Conservation (phyloP, 768 basidiomycete species). For the Mycena belliarum region DNA sequence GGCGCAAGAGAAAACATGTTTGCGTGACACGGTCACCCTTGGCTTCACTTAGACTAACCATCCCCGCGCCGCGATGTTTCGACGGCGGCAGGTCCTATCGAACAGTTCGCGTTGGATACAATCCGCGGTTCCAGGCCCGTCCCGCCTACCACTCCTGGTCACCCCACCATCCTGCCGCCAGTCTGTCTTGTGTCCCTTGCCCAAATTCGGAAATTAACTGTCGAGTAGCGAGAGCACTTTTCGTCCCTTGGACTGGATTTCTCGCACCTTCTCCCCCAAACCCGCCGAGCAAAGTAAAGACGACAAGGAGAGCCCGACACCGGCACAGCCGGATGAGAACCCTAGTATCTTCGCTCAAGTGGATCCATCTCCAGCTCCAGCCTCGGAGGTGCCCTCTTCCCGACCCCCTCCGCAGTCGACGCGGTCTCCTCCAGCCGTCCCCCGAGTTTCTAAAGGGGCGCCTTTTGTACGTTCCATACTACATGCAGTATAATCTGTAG, state of each 20-base stretch:
- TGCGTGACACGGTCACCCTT: background rate
- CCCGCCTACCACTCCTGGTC: conserved; percentile 27
- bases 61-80: conserved; percentile 18
- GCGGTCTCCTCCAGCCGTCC: conserved; percentile 20
- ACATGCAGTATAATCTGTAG: background rate
- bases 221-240: conserved; percentile 45
- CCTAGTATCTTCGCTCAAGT: conserved; percentile 18
- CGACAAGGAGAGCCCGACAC: conserved; percentile 34
- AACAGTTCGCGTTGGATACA: conserved; percentile 20
- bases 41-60: background rate
- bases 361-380: too few relatives aligned
- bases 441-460: conserved; percentile 19
- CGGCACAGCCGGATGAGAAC: conserved; percentile 6
- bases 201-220: background rate
- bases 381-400: background rate
- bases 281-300: conserved; percentile 46
- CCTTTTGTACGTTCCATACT: conserved; percentile 9
- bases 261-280: conserved; percentile 54
- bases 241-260: conserved; percentile 65
- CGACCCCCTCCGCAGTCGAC: background rate
- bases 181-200: conserved; percentile 32
- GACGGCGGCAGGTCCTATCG: conserved; percentile 24
- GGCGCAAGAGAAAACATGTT: conserved; percentile 20
- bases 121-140: conserved; percentile 15
- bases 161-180: conserved; percentile 40